Evolutionary conservation across 2,329 filamentous ascomycete species (phyloP).

Genomic region (Aspergillus nomiae): DNA sequence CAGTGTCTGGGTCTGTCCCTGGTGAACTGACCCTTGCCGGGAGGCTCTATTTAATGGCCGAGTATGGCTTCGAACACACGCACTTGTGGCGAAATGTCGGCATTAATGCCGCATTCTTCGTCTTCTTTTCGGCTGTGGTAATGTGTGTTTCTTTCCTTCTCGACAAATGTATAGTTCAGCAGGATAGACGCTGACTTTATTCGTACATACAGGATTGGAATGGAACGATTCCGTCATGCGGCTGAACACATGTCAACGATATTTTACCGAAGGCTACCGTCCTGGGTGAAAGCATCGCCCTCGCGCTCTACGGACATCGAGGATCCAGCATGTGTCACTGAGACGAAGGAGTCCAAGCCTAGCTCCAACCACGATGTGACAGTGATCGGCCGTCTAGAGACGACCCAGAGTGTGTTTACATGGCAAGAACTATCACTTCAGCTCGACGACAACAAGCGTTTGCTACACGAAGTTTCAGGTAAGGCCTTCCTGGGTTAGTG

Average conservation of each 20-base stretch:
- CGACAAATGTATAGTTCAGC: background rate
- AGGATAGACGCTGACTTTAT: background rate
- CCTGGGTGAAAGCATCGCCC: background rate
- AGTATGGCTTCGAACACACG: slow-evolving; percentile 1
- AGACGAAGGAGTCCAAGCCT: background rate
- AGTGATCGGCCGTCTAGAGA: background rate
- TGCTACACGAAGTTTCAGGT: background rate
- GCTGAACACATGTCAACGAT: slow-evolving; percentile 8
- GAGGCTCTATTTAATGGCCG: background rate
- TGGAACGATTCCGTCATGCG: slow-evolving; percentile 5
- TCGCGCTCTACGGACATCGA: background rate
- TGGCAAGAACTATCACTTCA: background rate
- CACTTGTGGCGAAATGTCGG: slow-evolving; percentile 10
- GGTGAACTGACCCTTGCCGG: slow-evolving; percentile 1
- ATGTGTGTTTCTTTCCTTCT: background rate
- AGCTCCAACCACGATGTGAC: background rate
- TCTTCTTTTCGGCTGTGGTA: slow-evolving; percentile 1
- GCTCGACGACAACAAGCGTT: background rate
- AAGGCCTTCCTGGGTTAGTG: background rate
- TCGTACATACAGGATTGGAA: slow-evolving; percentile 3
- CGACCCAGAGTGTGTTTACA: background rate
- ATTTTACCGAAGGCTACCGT: slow-evolving; percentile 1
- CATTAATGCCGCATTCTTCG: slow-evolving; percentile 7
- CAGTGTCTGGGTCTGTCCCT: background rate
- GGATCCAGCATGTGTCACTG: background rate